Evolutionary conservation across 495 filamentous ascomycete species (phyloP), one percentile per base, ranked within the genome.

Genomic region (Neurospora sp.): DNA sequence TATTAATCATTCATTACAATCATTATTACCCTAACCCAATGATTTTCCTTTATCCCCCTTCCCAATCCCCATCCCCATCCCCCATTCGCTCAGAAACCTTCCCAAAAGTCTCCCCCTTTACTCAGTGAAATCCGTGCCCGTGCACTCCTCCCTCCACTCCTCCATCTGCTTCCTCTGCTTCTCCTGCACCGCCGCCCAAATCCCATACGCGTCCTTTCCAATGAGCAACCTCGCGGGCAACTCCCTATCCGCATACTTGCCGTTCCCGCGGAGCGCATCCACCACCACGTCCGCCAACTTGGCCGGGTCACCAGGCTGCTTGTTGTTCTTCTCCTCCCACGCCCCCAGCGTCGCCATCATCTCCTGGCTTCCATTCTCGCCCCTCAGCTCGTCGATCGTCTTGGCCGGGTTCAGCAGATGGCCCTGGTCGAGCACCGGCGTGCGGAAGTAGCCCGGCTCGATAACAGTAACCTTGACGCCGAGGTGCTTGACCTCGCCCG

Each of bases 381-480:
- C 53, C 5, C 53, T 16, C 0, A 35, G 27, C 27, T 65, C 53
- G 2, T 35, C 27, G 27, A 65, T 61, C 12, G 5, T 65, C 53
- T 35, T 16, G 53, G 53, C 53, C 2, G 53, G 14, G 0, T 35
- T 27, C 14, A 65, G 2, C 6, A 65, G 1, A 18, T 65, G 53
- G 2, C 71, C 77, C 27, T 79, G 80, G 14, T 79, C 77, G 10
- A 85, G 76, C 22, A 89, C 77, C 22, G 78, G 77, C 0, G 85
- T 88, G 20, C 85, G 80, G 73, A 89, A 88, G 68, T 81, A 82
- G 3, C 88, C 88, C 5, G 85, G 86, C 73, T 87, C 84, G 8
- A 87, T 75, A 14, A 85, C 77, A 11, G 80, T 76, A 39, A 83
- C 81, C 22, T 80, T 79, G 71, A 89, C 83, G 10, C 81, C 81